Conservation (phyloP, 1,284 basidiomycete species). For the Phylloporus sp. region DNA sequence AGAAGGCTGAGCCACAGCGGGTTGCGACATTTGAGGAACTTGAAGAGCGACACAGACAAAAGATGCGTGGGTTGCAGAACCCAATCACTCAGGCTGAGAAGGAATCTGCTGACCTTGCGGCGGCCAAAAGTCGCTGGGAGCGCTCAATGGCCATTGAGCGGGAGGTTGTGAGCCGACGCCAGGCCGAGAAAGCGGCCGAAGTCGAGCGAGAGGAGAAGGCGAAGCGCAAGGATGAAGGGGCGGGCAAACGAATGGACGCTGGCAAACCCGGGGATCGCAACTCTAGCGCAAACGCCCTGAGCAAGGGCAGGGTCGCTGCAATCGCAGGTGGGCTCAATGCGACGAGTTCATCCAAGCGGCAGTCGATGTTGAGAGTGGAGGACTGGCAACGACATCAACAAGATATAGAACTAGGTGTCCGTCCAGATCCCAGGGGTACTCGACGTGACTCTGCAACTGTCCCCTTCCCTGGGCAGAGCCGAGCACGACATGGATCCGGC, state of each 20-base stretch:
- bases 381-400: conserved; percentile 82
- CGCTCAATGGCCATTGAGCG: conserved; percentile 72
- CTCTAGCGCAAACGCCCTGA: conserved; percentile 59
- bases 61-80: conserved; percentile 76
- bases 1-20: conserved; percentile 55
- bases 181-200: conserved; percentile 73
- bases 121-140: conserved; percentile 80
- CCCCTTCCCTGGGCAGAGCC: conserved; percentile 55
- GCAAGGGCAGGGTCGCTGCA: conserved; percentile 64
- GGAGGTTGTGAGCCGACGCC: conserved; percentile 70
- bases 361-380: conserved; percentile 80
- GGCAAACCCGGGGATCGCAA: conserved; percentile 49
- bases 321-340: conserved; percentile 44
- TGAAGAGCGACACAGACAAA: conserved; percentile 81
- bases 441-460: conserved; percentile 52
- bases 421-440: conserved; percentile 37
- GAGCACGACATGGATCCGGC: conserved; percentile 14
- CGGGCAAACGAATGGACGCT: conserved; percentile 39
- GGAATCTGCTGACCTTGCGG: conserved; percentile 72
- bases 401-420: conserved; percentile 50
- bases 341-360: conserved; percentile 60
- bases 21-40: conserved; percentile 81
- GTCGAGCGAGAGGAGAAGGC: conserved; percentile 53
- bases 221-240: conserved; percentile 53
- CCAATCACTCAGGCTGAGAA: conserved; percentile 77